Percentiles rank a stretch among this genome's conserved stretches.
phyloP scores from a whole-genome alignment of 2,329 filamentous ascomycete species.

The Didymella keratinophila region DNA sequence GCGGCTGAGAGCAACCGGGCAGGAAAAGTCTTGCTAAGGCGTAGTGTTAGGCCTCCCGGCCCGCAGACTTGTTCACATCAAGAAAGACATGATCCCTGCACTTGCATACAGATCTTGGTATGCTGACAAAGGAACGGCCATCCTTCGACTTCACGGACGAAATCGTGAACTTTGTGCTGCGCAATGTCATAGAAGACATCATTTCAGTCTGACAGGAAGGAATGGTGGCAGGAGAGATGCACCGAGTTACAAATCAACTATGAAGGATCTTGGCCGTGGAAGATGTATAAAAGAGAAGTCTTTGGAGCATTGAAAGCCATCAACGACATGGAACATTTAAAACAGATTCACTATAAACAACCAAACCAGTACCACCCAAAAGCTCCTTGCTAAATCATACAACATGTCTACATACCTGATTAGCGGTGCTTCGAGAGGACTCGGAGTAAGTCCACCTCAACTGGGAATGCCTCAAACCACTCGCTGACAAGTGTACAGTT shows the following conservation, averaged over 20 bases:
- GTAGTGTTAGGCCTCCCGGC: background rate
- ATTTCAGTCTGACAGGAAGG: background rate
- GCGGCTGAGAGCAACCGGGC: background rate
- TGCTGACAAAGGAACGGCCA: background rate
- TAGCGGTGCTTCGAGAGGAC: slow-evolving; percentile 38
- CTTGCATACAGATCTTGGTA: background rate
- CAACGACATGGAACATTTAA: background rate
- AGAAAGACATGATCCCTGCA: background rate
- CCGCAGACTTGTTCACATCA: background rate
- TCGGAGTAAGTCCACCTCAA: slow-evolving; percentile 38
- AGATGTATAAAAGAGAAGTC: background rate
- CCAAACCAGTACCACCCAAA: background rate
- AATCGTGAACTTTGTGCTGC: background rate
- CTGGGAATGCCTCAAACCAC: too few relatives aligned
- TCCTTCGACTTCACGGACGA: background rate
- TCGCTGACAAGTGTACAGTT: slow-evolving; percentile 49
- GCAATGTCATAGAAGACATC: background rate
- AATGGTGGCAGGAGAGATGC: background rate
- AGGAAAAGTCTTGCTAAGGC: background rate
- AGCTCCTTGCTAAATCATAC: background rate
- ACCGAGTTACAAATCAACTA: background rate
- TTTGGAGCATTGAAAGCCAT: background rate
- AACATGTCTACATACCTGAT: slow-evolving; percentile 40
- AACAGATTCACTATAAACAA: background rate
- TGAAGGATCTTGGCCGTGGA: background rate